Base-by-base conservation (phyloP, 2,329 filamentous ascomycete species). In the Magnaporthiopsis rhizophila region DNA sequence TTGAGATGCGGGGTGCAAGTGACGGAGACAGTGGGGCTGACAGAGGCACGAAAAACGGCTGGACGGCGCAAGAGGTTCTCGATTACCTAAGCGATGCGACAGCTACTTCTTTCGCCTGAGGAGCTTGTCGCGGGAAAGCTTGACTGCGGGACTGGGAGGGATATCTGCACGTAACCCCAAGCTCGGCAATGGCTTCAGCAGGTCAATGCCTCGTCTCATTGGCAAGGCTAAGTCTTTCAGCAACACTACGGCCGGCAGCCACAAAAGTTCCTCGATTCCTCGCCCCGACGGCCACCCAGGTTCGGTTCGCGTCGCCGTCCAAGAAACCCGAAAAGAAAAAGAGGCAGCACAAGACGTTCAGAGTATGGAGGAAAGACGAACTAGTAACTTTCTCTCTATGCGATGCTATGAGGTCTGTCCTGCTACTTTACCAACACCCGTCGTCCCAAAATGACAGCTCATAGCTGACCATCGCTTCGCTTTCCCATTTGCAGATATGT, bases 321-420 rank as follows among this genome's bases (percentile, higher is more conserved):
- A 82, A 81, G 70, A 86, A 84, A 77, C 71, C 74, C 59, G 74
- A 77, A 67, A 85, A 85, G 77, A 84, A 82, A 75, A 87, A 83
- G 76, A 80, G 82, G 70, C 77, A 81, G 63, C 83, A 86, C 72
- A 91, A 91, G 77, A 81, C 84, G 13, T 86, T 84, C 67, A 86
- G 84, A 68, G 83, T 86, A 38, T 92, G 87, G 74, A 83, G 86
- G 68, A 75, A 94, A 68, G 84, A 84, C 67, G 80, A 86, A 68
- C 84, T 86, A 58, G 82, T 91, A 50, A 88, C 90, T 72, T 97
- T 89, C 72, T 86, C 92, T 0, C 82, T 99, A 38, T 89, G 91
- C 69, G 95, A 99, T 80, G 96, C 95, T 21, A 95, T 99, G 86
- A 86, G 93, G 91, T 92, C 78, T 65, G 82, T 26, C 73, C 1